Evolutionary conservation across 2,329 filamentous ascomycete species (phyloP).

Genomic region (Curvularia hawaiiensis): DNA sequence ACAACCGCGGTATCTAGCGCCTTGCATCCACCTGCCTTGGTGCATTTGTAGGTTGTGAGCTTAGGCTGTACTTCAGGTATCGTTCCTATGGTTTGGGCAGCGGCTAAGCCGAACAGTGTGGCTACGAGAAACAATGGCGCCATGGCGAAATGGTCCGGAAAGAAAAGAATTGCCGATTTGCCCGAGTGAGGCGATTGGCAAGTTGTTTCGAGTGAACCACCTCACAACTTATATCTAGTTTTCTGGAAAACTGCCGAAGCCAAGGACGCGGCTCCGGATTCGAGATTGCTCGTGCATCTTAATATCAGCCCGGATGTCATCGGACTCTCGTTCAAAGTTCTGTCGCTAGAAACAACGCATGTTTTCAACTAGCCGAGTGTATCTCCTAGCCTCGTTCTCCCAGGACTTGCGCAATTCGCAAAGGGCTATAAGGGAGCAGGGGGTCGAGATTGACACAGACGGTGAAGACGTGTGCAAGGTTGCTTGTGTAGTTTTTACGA

Average conservation of each 20-base stretch:
- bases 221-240: background rate
- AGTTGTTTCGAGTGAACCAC: background rate
- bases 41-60: constrained; percentile 60
- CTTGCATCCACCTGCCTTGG: constrained; percentile 56
- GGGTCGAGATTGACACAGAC: background rate
- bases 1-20: constrained; percentile 56
- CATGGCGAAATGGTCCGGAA: background rate
- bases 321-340: background rate
- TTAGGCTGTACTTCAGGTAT: constrained; percentile 56
- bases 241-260: background rate
- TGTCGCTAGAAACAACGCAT: background rate
- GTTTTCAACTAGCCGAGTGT: background rate
- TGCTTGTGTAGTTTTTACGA: background rate
- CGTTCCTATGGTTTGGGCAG: constrained; percentile 39
- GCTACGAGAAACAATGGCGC: constrained; percentile 26
- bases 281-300: background rate
- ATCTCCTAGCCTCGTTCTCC: background rate
- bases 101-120: constrained; percentile 31
- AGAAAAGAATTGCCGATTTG: background rate
- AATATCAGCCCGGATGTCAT: background rate
- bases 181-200: background rate
- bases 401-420: background rate
- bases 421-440: background rate
- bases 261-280: background rate
- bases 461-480: background rate